phyloP scores from a whole-genome alignment of 129 eudicot genomes.

The Erigeron canadensis region DNA sequence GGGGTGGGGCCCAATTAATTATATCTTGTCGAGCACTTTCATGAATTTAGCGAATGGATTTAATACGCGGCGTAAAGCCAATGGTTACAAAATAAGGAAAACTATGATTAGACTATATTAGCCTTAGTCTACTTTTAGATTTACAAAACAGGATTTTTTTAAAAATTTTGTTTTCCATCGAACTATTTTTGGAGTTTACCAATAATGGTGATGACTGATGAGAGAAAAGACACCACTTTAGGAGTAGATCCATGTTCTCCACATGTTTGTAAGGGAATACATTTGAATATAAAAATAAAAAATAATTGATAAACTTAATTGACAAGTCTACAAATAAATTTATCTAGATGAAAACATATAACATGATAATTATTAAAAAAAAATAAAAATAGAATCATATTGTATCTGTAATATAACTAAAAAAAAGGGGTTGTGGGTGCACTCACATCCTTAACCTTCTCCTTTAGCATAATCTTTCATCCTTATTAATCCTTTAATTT shows the following conservation, averaged over 20 bases:
- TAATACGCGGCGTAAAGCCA: slow-evolving; percentile 75
- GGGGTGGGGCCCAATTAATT: slow-evolving; percentile 6
- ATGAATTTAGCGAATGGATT: slow-evolving; percentile 29
- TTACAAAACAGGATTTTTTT: not conserved
- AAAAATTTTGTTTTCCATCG: not conserved
- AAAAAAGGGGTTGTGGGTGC: too few species aligned
- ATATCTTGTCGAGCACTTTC: slow-evolving; percentile 16
- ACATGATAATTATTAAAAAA: not conserved
- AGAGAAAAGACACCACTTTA: not conserved
- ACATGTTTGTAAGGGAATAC: not conserved
- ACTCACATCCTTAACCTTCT: too few species aligned
- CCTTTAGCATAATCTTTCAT: too few species aligned
- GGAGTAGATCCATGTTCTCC: not conserved
- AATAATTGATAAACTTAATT: too few species aligned
- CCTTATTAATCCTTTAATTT: too few species aligned
- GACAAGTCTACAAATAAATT: too few species aligned
- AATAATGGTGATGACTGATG: slow-evolving; percentile 23
- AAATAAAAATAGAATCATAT: too few species aligned
- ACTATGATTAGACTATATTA: slow-evolving; percentile 13
- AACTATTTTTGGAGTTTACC: not conserved
- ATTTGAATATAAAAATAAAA: too few species aligned
- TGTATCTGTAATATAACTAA: too few species aligned
- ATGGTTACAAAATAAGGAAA: slow-evolving; percentile 23
- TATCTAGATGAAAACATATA: too few species aligned
- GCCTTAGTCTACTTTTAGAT: not conserved